A percentile compares a stretch with the other conserved stretches of the same genome.
Evolutionary conservation across 2,329 filamentous ascomycete species (phyloP).

Genomic region (Penicillium sp.): DNA sequence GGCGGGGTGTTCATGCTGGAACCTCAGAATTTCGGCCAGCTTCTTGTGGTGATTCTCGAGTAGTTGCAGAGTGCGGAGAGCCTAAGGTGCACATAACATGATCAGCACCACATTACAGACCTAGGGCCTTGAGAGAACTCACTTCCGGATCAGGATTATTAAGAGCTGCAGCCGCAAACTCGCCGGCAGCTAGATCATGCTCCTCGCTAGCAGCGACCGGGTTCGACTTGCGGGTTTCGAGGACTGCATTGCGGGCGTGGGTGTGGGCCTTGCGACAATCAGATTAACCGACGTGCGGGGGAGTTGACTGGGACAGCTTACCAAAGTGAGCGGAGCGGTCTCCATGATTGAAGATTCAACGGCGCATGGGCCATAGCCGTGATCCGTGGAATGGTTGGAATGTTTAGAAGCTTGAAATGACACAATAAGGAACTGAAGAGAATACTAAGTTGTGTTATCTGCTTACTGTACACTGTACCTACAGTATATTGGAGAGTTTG

Average conservation of each 20-base stretch:
- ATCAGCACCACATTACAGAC: slow-evolving; percentile 9
- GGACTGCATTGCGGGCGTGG: slow-evolving; percentile 80
- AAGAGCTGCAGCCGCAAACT: slow-evolving; percentile 81
- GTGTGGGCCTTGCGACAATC: slow-evolving; percentile 68
- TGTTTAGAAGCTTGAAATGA: neutral
- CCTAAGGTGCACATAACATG: slow-evolving; percentile 55
- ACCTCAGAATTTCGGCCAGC: slow-evolving; percentile 77
- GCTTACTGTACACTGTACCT: neutral
- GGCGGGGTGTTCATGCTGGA: slow-evolving; percentile 59
- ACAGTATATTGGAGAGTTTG: neutral
- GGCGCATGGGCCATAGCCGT: neutral
- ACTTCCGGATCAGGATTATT: slow-evolving; percentile 65
- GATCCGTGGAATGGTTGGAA: neutral
- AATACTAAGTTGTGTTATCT: neutral
- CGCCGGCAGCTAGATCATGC: slow-evolving; percentile 82
- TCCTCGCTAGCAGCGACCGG: slow-evolving; percentile 82
- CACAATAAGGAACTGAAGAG: neutral
- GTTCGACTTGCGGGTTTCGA: slow-evolving; percentile 66
- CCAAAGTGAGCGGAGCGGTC: slow-evolving; percentile 66
- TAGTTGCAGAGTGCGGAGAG: slow-evolving; percentile 77
- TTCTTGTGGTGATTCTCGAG: slow-evolving; percentile 85
- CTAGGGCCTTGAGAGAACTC: slow-evolving; percentile 9
- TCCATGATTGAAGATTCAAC: slow-evolving; percentile 57
- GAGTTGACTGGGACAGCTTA: slow-evolving; percentile 28
- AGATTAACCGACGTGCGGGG: neutral